Percentiles rank a stretch among this genome's conserved stretches.
Evolutionary conservation across 495 filamentous ascomycete genomes (phyloP).

Genomic region (Cairneyella variabilis): DNA sequence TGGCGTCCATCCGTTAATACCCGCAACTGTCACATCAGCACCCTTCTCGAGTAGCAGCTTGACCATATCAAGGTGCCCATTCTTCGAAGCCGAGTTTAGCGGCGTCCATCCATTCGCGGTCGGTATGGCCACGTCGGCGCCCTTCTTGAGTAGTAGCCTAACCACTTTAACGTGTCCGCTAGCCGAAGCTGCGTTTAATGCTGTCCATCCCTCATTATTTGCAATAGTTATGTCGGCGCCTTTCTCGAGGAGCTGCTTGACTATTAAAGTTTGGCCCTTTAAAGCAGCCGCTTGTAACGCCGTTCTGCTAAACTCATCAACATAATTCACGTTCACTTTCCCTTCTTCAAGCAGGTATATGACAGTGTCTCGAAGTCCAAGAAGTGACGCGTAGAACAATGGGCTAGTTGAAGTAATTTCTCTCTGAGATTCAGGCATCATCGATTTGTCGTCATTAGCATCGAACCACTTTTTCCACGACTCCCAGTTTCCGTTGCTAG

Average conservation of each 20-base stretch:
- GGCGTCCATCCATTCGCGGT: neutral
- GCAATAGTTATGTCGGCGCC: conserved; percentile 4
- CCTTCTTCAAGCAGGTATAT: conserved; percentile 10
- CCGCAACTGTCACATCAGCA: conserved; percentile 17
- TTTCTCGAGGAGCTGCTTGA: conserved; percentile 17
- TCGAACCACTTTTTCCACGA: conserved; percentile 19
- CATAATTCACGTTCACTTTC: conserved; percentile 2
- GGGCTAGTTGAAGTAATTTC: conserved; percentile 10
- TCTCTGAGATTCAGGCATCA: neutral
- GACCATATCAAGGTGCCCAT: conserved; percentile 13
- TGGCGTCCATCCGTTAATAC: conserved; percentile 14
- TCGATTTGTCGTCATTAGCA: conserved; percentile 5
- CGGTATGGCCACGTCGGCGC: neutral
- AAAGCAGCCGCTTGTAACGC: conserved; percentile 13
- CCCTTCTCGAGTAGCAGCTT: conserved; percentile 19
- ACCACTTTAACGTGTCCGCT: conserved; percentile 21
- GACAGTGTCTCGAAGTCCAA: conserved; percentile 7
- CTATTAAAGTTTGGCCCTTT: conserved; percentile 10
- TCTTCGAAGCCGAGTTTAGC: neutral
- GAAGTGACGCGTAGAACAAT: conserved; percentile 13
- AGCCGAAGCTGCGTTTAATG: conserved; percentile 18
- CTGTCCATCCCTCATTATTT: conserved; percentile 9
- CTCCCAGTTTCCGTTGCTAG: conserved; percentile 14
- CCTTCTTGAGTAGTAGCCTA: neutral
- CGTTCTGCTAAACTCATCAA: conserved; percentile 5